Evolutionary conservation across 2,329 filamentous ascomycete genomes (phyloP).

Genomic region (Aspergillus sp.): DNA sequence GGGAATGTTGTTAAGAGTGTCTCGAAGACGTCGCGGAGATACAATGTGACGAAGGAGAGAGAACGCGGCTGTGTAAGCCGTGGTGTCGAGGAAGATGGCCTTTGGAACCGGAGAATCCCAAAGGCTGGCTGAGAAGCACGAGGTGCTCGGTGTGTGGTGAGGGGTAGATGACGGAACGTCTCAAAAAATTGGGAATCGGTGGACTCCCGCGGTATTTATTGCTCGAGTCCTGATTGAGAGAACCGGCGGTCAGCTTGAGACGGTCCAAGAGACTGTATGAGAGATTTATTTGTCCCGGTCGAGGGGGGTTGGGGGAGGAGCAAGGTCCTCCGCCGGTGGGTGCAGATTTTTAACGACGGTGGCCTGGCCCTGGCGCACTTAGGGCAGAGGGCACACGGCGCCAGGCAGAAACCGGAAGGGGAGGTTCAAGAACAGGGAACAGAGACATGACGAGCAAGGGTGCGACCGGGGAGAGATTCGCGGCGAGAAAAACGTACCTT

Average conservation of each 20-base stretch:
- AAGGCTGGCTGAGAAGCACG: conserved; percentile 34
- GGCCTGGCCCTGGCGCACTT: conserved; percentile 22
- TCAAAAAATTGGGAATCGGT: conserved; percentile 19
- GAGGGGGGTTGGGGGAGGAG: conserved; percentile 11
- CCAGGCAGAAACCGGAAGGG: conserved; percentile 22
- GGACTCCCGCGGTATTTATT: conserved; percentile 21
- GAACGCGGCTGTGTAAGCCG: conserved; percentile 43
- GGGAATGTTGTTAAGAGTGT: conserved; percentile 54
- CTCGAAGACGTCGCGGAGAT: conserved; percentile 46
- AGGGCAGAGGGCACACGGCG: conserved; percentile 32
- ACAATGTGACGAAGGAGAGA: conserved; percentile 48
- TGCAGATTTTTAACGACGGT: conserved; percentile 27
- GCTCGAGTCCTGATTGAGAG: conserved; percentile 10
- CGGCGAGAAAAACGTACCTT: conserved; percentile 14
- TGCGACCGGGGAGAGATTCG: conserved; percentile 10
- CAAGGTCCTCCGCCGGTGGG: conserved; percentile 17
- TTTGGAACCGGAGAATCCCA: conserved; percentile 43
- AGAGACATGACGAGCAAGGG: neutral
- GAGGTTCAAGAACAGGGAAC: conserved; percentile 3
- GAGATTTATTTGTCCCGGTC: conserved; percentile 22
- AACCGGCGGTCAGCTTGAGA: conserved; percentile 23
- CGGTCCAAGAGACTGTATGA: conserved; percentile 14
- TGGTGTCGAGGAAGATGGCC: conserved; percentile 39
- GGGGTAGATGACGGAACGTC: conserved; percentile 14
- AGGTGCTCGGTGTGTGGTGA: neutral